Base-by-base conservation (phyloP, 2,329 filamentous ascomycete species). In the Neofusicoccum cordaticola region DNA sequence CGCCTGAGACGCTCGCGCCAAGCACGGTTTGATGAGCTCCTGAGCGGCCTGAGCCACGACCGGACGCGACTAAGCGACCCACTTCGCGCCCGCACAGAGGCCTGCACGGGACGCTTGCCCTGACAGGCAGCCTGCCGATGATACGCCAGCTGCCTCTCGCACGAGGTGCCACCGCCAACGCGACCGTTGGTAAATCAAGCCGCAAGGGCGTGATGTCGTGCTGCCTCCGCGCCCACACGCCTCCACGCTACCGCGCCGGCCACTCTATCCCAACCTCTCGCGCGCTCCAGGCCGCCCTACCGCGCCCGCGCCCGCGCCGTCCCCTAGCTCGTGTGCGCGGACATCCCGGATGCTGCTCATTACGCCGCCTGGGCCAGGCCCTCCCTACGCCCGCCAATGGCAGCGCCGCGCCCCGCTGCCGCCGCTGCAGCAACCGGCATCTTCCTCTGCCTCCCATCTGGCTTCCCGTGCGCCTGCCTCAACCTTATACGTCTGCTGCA, bases 1-100 rank as follows among this genome's bases (percentile, higher is more conserved):
- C 27, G 27, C 45, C 45, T 51, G 45, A 62, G 47, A 62, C 58
- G 56, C 56, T 47, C 56, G 56, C 58, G 45, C 58, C 58, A 62
- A 51, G 45, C 45, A 11, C 45, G 9, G 44, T 62, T 62, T 51
- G 58, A 62, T 62, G 58, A 62, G 58, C 58, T 62, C 58, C 58
- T 62, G 58, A 62, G 45, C 56, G 37, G 41, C 57, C 57, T 61
- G 35, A 62, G 58, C 58, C 58, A 50, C 58, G 44, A 19, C 44
- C 58, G 58, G 47, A 37, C 56, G 37, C 22, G 56, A 37, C 42
- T 47, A 7, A n/a, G 31, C n/a, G 53, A 34, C 42, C 56, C 56
- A 60, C 56, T 60, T 58, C 53, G 53, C 53, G 41, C 13, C 50
- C 50, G 50, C 35, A 35, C 48, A 35, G 22, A 27, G 34, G 27